Base-by-base conservation (phyloP, 768 basidiomycete genomes). In the Hypholoma fasciculare region DNA sequence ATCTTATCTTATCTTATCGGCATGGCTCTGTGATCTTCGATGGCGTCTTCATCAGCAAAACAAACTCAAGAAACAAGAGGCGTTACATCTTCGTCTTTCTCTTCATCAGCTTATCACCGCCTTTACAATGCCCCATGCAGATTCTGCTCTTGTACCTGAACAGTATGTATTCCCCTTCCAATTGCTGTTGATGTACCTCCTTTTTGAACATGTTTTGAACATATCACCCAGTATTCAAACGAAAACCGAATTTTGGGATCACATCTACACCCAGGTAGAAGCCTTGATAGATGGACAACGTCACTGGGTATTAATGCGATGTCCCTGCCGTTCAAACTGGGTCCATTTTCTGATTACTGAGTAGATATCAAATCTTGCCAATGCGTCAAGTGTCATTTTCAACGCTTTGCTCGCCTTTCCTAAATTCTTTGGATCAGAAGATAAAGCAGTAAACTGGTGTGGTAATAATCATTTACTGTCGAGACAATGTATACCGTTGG, bases 361-460 rank as follows among this genome's bases (percentile, higher is more conserved):
- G 49, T 64, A 94, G 92, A 81, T 96, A 42, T 85, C 94, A n/a
- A 94, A 94, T 69, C 79, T 94, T 19, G 84, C 93, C 43, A 96
- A 96, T 68, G 82, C 92, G 0, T 84, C 92, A 23, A 86, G 92
- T 7, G 72, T 96, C 52, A 81, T 97, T 43, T 96, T 86, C 76
- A 85, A 88, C 64, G 81, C 90, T 11, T 81, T 95, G 47, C 81
- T 84, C 48, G 86, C 85, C 14, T 96, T 88, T 61, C 73, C 77
- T 12, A 67, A 79, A 23, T 74, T 82, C 65, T 94, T 92, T 64
- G 92, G 91, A 27, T 77, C 78, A 14, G 75, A 82, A 36, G 79
- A 82, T 38, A 82, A 85, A 53, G 84, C 89, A 3, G 92, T 96
- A 19, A 96, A 96, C 68, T 98, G 95, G 96, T 89, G 89, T 76